phyloP scores from a whole-genome alignment of 2,329 filamentous ascomycete species.

The Xylaria sp. region DNA sequence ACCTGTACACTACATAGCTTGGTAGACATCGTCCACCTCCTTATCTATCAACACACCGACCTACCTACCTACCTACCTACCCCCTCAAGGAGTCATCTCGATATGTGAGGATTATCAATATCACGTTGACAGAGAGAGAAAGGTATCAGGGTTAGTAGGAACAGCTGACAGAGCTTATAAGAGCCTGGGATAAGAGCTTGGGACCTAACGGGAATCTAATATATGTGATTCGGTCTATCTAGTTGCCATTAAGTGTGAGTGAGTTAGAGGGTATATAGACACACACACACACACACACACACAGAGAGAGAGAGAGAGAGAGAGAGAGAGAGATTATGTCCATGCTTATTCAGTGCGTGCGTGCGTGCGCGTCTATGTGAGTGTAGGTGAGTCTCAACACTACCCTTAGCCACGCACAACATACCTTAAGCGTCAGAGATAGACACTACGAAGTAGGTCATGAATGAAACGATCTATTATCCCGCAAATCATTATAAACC shows the following conservation, averaged over 20 bases:
- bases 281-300: too few species aligned
- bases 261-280: too few species aligned
- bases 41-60: too few species aligned
- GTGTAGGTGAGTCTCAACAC: too few species aligned
- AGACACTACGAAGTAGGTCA: not conserved
- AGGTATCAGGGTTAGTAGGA: not conserved
- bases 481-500: not conserved
- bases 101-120: not conserved
- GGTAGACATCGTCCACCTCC: not conserved
- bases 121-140: not conserved
- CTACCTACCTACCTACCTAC: too few species aligned
- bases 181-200: not conserved
- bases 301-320: not conserved
- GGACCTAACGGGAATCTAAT: not conserved
- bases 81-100: not conserved
- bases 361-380: too few species aligned
- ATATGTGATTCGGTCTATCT: not conserved
- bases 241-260: not conserved
- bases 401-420: not conserved
- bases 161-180: not conserved
- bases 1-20: not conserved
- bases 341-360: too few species aligned
- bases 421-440: too few species aligned
- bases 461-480: not conserved
- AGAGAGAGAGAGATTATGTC: not conserved